These are phyloP conservation scores for Allium fistulosum DNA, from an alignment of 106 monocot genomes.

Conservation along the genomic window DNA sequence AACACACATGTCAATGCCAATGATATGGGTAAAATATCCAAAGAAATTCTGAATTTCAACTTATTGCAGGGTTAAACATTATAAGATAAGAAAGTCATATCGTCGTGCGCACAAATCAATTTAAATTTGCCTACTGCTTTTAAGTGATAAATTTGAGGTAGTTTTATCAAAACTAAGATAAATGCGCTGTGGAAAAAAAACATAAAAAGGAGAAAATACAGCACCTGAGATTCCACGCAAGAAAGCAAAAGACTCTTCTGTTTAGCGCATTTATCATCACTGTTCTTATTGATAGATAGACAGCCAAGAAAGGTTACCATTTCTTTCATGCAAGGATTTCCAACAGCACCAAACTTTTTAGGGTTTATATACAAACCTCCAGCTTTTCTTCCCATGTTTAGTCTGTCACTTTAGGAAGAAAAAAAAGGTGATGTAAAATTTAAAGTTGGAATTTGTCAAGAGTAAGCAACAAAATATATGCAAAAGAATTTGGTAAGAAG, in stretches of 20 bases:
- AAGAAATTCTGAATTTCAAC: no score
- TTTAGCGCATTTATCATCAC: constrained; percentile 37
- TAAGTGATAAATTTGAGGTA: neutral
- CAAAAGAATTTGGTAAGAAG: no score
- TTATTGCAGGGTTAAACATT: no score
- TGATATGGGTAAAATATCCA: no score
- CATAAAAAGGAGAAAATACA: no score
- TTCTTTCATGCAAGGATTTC: constrained; percentile 60
- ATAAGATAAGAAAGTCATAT: no score
- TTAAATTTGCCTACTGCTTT: neutral
- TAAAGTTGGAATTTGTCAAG: no score
- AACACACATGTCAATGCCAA: neutral
- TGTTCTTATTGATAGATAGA: constrained; percentile 49
- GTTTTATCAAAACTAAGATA: neutral
- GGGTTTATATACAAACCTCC: constrained; percentile 68
- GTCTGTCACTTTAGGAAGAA: no score
- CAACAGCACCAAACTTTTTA: constrained; percentile 53
- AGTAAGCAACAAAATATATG: no score
- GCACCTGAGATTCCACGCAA: constrained; percentile 53
- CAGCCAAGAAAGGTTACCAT: constrained; percentile 61
- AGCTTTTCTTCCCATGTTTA: constrained; percentile 55
- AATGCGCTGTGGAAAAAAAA: neutral
- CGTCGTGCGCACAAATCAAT: neutral
- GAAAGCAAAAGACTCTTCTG: constrained; percentile 47
- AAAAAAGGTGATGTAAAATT: no score